Percentiles rank a stretch among this genome's conserved stretches.
phyloP scores from a whole-genome alignment of 768 basidiomycete species.

The Rhodotorula paludigena region DNA sequence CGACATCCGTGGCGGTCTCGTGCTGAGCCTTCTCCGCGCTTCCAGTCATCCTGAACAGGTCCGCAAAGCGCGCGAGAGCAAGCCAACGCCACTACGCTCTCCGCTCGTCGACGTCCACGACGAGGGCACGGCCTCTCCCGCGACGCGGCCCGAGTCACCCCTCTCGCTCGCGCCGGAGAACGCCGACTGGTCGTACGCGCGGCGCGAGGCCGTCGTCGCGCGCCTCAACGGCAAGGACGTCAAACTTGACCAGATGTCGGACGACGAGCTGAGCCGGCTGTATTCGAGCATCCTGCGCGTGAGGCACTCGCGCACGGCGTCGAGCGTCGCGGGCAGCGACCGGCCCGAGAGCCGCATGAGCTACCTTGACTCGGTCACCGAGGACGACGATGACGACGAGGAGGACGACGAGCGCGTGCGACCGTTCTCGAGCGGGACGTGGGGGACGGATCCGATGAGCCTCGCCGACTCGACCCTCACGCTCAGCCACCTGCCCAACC shows the following conservation, averaged over 20 bases:
- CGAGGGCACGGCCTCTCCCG: slow-evolving; percentile 52
- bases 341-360: slow-evolving; percentile 67
- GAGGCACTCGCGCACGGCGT: slow-evolving; percentile 63
- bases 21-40: background rate
- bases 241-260: slow-evolving; percentile 81
- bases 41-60: slow-evolving; percentile 80
- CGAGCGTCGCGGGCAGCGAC: slow-evolving; percentile 63
- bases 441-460: slow-evolving; percentile 78
- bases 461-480: slow-evolving; percentile 56
- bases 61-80: slow-evolving; percentile 77
- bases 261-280: slow-evolving; percentile 67
- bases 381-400: slow-evolving; percentile 26
- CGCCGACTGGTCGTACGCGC: slow-evolving; percentile 96
- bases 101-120: slow-evolving; percentile 57
- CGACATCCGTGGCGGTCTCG: no score
- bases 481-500: slow-evolving; percentile 56
- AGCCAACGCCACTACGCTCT: slow-evolving; percentile 40
- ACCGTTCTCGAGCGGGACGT: slow-evolving; percentile 67
- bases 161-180: slow-evolving; percentile 61
- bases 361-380: slow-evolving; percentile 40
- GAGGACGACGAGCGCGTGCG: slow-evolving; percentile 41
- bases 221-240: slow-evolving; percentile 75
- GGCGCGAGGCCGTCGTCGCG: slow-evolving; percentile 85
- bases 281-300: slow-evolving; percentile 92
- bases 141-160: slow-evolving; percentile 68